Evolutionary conservation across 345 rosid genomes (phyloP).

Genomic region (Mangifera indica): DNA sequence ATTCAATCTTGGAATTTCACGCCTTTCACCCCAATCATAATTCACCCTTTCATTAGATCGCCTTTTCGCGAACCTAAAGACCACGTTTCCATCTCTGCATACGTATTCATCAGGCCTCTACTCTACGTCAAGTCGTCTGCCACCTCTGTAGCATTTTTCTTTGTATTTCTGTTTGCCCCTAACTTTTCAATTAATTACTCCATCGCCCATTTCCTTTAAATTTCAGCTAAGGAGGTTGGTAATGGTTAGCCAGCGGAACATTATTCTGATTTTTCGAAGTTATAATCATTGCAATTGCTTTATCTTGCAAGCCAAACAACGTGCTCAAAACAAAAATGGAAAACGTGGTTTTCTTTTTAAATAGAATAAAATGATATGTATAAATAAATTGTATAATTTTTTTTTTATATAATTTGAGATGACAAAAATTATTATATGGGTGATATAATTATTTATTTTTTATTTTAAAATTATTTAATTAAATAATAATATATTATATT

Average conservation of each 20-base stretch:
- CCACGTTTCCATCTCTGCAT: constrained; percentile 10
- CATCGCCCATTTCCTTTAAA: background rate
- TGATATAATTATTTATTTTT: too few species aligned
- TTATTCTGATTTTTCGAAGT: constrained; percentile 24
- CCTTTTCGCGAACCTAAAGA: constrained; percentile 32
- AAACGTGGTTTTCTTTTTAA: background rate
- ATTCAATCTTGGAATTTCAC: constrained; percentile 14
- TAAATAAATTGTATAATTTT: too few species aligned
- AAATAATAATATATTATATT: too few species aligned
- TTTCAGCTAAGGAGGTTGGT: constrained; percentile 6
- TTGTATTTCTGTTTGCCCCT: background rate
- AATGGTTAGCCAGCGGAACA: background rate
- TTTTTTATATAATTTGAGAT: too few species aligned
- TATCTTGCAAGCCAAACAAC: constrained; percentile 41
- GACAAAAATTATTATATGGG: too few species aligned
- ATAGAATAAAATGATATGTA: too few species aligned
- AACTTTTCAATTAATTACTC: background rate
- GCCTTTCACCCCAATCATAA: constrained; percentile 19
- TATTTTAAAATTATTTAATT: too few species aligned
- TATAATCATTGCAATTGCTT: constrained; percentile 36
- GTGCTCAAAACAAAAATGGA: background rate
- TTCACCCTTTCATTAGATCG: constrained; percentile 20
- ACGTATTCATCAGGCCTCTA: constrained; percentile 13
- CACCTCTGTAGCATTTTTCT: constrained; percentile 17
- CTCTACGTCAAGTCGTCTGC: constrained; percentile 2